phyloP scores from a whole-genome alignment of 257 asterid genomes.

The Solanum dulcamara region DNA sequence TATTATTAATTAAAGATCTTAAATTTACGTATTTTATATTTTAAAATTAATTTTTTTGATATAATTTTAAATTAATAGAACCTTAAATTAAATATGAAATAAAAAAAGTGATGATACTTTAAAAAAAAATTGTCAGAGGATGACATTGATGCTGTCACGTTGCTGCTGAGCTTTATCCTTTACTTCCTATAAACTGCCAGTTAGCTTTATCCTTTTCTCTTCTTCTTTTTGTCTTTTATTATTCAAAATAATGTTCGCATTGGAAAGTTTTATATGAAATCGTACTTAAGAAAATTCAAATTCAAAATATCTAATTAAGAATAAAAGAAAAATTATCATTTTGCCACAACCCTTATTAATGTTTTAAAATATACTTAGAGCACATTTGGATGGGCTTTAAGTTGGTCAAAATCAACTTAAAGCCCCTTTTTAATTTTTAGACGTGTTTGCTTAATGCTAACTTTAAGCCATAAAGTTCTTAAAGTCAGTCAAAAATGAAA shows the following conservation, averaged over 20 bases:
- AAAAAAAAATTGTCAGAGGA: background rate
- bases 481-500: too few species aligned
- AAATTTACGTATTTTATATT: background rate
- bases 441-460: too few species aligned
- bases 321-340: too few species aligned
- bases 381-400: too few species aligned
- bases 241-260: background rate
- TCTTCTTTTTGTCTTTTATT: background rate
- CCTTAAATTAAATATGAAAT: background rate
- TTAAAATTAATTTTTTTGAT: too few species aligned
- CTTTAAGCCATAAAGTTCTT: too few species aligned
- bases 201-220: background rate
- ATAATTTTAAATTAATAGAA: background rate
- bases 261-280: rapidly evolving
- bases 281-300: background rate
- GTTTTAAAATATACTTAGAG: too few species aligned
- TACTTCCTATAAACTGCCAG: background rate
- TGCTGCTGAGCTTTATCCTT: background rate
- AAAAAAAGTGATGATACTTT: background rate
- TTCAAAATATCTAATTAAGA: too few species aligned
- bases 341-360: too few species aligned
- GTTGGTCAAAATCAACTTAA: too few species aligned
- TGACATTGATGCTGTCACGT: background rate
- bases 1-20: background rate
- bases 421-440: too few species aligned